These are phyloP conservation scores for Margaritispora aquatica DNA, from an alignment of 495 filamentous ascomycete genomes.

Conservation along the genomic window DNA sequence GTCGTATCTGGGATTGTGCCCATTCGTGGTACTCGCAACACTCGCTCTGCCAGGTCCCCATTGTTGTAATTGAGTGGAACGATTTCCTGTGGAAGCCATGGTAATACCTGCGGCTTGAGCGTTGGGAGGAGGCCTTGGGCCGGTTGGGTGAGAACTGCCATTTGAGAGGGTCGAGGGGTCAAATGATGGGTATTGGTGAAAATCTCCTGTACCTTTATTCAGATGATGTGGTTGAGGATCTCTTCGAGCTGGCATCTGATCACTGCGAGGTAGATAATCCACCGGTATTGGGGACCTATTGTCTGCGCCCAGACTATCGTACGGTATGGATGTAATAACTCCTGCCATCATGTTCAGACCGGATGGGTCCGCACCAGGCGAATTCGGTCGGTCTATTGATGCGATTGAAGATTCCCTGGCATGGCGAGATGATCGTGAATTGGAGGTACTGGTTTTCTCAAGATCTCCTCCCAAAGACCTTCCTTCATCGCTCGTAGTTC, in stretches of 20 bases:
- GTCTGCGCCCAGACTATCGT: slow-evolving; percentile 66
- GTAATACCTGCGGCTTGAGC: slow-evolving; percentile 50
- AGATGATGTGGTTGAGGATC: slow-evolving; percentile 77
- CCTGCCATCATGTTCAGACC: slow-evolving; percentile 73
- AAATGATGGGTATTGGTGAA: slow-evolving; percentile 83
- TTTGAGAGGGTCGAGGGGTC: slow-evolving; percentile 44
- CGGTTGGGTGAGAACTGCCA: slow-evolving; percentile 52
- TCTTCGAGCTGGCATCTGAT: slow-evolving; percentile 54
- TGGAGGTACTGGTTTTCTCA: slow-evolving; percentile 38
- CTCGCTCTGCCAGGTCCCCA: slow-evolving; percentile 56
- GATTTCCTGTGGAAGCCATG: slow-evolving; percentile 65
- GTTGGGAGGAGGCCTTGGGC: slow-evolving; percentile 65
- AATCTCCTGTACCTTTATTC: slow-evolving; percentile 71
- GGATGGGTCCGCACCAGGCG: slow-evolving; percentile 36
- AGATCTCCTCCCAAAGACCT: slow-evolving; percentile 41
- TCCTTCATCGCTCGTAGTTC: slow-evolving; percentile 42
- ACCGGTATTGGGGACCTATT: slow-evolving; percentile 64
- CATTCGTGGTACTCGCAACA: slow-evolving; percentile 41
- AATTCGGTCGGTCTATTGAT: slow-evolving; percentile 58
- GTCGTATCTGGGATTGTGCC: slow-evolving; percentile 52
- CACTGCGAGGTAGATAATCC: slow-evolving; percentile 67
- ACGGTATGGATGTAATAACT: slow-evolving; percentile 84
- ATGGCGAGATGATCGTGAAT: slow-evolving; percentile 73
- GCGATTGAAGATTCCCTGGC: slow-evolving; percentile 72
- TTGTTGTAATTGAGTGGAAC: slow-evolving; percentile 63